Conservation (phyloP, 2,329 filamentous ascomycete genomes). For the Albifimbria verrucaria region DNA sequence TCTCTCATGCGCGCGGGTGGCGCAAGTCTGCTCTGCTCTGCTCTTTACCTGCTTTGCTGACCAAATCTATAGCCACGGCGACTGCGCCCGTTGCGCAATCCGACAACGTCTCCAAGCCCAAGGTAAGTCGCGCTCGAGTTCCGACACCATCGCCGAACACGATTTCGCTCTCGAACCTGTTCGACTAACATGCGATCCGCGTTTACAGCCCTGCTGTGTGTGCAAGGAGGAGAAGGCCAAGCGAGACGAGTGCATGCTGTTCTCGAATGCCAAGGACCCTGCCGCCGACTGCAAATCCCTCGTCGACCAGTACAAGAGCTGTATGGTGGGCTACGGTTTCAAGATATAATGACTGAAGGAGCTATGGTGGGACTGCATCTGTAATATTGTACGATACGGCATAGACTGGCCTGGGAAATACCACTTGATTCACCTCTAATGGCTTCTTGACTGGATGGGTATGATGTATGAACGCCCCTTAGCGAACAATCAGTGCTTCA, state of each 20-base stretch:
- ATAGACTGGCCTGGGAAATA: neutral
- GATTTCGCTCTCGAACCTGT: slow-evolving; percentile 11
- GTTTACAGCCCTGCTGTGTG: slow-evolving; percentile 85
- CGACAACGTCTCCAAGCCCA: slow-evolving; percentile 37
- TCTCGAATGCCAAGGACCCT: slow-evolving; percentile 80
- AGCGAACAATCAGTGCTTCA: too few relatives aligned
- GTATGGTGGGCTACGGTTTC: slow-evolving; percentile 94
- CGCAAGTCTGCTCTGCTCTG: too few relatives aligned
- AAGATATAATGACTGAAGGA: slow-evolving; percentile 46
- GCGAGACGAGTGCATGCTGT: slow-evolving; percentile 98
- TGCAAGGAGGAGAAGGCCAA: slow-evolving; percentile 92
- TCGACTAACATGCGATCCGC: neutral
- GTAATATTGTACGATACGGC: slow-evolving; percentile 2
- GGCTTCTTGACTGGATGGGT: too few relatives aligned
- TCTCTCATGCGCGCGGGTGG: too few relatives aligned
- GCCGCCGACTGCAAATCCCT: slow-evolving; percentile 77
- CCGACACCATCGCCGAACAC: neutral
- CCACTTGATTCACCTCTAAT: neutral
- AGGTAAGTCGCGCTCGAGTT: slow-evolving; percentile 31
- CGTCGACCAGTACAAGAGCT: slow-evolving; percentile 81
- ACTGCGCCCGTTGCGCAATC: slow-evolving; percentile 24
- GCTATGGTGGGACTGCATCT: slow-evolving; percentile 15
- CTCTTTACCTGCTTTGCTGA: slow-evolving; percentile 8
- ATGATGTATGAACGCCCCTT: too few relatives aligned
- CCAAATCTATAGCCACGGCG: slow-evolving; percentile 12